Conservation (phyloP, 805 yeast species). For the Saturnispora silvae region DNA sequence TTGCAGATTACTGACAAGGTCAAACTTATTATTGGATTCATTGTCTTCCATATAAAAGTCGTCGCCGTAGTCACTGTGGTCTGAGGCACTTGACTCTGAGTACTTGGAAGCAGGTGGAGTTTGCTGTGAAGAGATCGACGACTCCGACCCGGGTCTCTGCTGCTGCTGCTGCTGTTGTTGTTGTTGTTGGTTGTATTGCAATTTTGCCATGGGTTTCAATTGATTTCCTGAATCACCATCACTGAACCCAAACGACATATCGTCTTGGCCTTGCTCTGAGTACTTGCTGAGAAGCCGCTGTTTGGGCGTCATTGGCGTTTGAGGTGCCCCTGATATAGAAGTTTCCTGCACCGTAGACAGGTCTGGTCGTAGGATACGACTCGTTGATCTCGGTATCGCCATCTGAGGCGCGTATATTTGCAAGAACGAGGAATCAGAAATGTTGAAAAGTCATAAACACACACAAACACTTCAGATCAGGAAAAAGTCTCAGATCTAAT, state of each 20-base stretch:
- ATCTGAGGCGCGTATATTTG: too few relatives aligned
- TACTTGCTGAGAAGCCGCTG: slow-evolving; percentile 9
- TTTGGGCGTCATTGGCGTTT: background rate
- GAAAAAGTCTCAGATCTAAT: too few relatives aligned
- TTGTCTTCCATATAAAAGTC: too few relatives aligned
- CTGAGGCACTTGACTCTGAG: slow-evolving; percentile 19
- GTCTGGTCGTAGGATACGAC: slow-evolving; percentile 2
- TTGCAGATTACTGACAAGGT: too few relatives aligned
- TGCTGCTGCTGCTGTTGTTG: background rate
- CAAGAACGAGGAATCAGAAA: too few relatives aligned
- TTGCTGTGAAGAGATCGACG: slow-evolving; percentile 19
- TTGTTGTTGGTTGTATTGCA: background rate
- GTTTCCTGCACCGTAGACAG: slow-evolving; percentile 6
- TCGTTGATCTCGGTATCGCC: too few relatives aligned
- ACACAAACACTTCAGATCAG: too few relatives aligned
- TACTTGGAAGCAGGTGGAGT: slow-evolving; percentile 15
- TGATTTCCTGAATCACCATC: slow-evolving; percentile 6
- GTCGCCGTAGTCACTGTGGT: slow-evolving; percentile 24
- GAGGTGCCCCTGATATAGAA: background rate
- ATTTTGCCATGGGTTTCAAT: slow-evolving; percentile 1
- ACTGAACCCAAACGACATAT: slow-evolving; percentile 11
- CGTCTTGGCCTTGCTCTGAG: slow-evolving; percentile 13
- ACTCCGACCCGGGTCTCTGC: background rate
- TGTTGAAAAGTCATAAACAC: too few relatives aligned
- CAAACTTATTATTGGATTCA: too few relatives aligned